These are phyloP conservation scores for Anisodus acutangulus DNA, from an alignment of 257 asterid genomes.

Conservation along the genomic window DNA sequence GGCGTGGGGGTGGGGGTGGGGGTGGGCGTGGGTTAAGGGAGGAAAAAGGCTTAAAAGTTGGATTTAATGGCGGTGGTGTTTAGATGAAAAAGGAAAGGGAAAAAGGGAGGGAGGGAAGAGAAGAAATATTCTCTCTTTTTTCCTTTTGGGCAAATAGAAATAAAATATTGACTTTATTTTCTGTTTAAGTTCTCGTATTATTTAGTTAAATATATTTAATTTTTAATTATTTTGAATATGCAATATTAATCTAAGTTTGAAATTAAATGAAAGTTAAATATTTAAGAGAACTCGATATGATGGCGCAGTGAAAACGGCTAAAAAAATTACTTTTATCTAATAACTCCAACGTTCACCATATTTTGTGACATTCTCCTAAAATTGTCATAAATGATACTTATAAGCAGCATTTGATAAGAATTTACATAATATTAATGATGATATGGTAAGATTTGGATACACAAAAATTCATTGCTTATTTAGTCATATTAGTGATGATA, in stretches of 20 bases:
- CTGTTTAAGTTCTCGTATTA: no score
- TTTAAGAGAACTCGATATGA: background rate
- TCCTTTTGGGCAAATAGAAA: background rate
- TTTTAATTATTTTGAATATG: background rate
- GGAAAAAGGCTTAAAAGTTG: background rate
- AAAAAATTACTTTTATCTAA: background rate
- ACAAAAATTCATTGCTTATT: no score
- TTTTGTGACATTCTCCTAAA: background rate
- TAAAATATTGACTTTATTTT: background rate
- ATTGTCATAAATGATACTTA: background rate
- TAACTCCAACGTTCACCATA: background rate
- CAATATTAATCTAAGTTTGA: background rate
- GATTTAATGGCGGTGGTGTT: constrained; percentile 20
- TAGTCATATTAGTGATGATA: no score
- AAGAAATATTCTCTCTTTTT: background rate
- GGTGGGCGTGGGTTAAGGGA: background rate
- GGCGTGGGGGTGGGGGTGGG: background rate
- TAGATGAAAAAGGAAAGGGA: background rate
- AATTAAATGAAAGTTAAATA: background rate
- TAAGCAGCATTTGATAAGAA: background rate
- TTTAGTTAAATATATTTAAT: background rate
- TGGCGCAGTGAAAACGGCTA: background rate
- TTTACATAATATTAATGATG: background rate
- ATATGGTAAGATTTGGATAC: background rate
- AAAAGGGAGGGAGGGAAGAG: background rate